Conservation (phyloP, 371 early-diverging fungal genomes). For the Mortierella sp. region DNA sequence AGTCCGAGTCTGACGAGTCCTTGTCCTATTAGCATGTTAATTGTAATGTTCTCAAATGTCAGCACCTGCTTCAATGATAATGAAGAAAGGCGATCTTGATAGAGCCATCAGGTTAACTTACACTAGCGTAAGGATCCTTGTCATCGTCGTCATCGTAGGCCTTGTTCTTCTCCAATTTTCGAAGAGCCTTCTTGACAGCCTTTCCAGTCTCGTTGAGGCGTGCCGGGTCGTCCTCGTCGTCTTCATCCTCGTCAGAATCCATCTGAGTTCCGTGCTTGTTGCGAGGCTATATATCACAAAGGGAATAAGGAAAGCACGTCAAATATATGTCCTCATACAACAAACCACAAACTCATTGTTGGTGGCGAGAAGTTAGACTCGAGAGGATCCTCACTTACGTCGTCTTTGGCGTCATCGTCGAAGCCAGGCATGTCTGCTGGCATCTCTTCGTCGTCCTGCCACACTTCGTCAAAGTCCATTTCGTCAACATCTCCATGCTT, state of each 20-base stretch:
- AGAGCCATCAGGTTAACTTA: constrained; percentile 38
- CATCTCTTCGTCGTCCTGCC: constrained; percentile 90
- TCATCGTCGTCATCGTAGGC: constrained; percentile 85
- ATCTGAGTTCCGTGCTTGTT: constrained; percentile 35
- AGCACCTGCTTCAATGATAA: not conserved
- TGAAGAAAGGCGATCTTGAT: not conserved
- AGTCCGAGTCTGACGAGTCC: constrained; percentile 64
- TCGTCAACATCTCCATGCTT: constrained; percentile 77
- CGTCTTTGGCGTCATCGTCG: constrained; percentile 60
- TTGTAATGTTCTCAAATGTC: not conserved
- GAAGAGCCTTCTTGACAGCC: constrained; percentile 80
- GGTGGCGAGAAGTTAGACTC: not conserved
- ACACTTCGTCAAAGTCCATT: constrained; percentile 79
- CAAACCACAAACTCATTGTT: too few relatives aligned
- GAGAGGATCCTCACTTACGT: constrained; percentile 24
- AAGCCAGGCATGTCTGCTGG: constrained; percentile 71
- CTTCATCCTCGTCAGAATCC: constrained; percentile 47
- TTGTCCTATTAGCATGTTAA: constrained; percentile 57
- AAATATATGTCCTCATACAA: not conserved
- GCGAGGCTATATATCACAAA: constrained; percentile 18
- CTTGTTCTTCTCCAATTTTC: constrained; percentile 78
- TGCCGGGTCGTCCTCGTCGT: constrained; percentile 34
- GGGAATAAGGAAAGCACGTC: not conserved
- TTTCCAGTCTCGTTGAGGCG: constrained; percentile 46
- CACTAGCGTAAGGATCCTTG: constrained; percentile 81